Base-by-base conservation (phyloP, 495 filamentous ascomycete genomes). In the Wilcoxina mikolae region DNA sequence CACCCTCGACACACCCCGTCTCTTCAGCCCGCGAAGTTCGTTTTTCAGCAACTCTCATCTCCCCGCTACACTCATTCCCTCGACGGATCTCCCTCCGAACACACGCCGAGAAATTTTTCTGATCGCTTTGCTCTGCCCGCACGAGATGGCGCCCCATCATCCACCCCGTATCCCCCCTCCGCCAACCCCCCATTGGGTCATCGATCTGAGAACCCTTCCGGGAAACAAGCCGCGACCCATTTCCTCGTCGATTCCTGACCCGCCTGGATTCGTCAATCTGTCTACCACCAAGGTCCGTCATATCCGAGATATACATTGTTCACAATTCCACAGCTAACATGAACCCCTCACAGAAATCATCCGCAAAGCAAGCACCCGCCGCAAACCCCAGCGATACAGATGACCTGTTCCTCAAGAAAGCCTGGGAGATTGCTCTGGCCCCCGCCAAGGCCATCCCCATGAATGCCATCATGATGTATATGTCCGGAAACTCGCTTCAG, bases 401-500 rank as follows among this genome's bases (percentile, higher is more conserved):
- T 68, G 83, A 80, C 38, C 73, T 99, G 51, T 95, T 96, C 72
- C 69, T 96, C 58, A 99, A 98, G 71, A 99, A 99, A 67, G 90
- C 91, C 0, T 99, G 93, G 93, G 91, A 99, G 70, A 77, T 99
- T 20, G 93, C 91, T 28, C 77, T 99, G 31, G 93, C 84, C 3
- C 91, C 91, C 1, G 82, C 88, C 48, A 99, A 99, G 72, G 80
- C 83, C 65, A 75, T 99, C 42, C 91, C 91, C 49, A 96, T 98
- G 91, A 95, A 93, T 55, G 87, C 79, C 43, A 88, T 99, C 70
- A 94, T 95, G 83, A 96, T 96, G 89, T 99, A 99, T 76, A 96
- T 99, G 93, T 94, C 91, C 55, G 91, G 91, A 64, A 96, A 95
- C 72, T 86, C 84, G 54, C 80, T 99, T 24, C 91, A 99, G 71